Base-by-base conservation (phyloP, 129 eudicot species). In the Lonicera japonica region DNA sequence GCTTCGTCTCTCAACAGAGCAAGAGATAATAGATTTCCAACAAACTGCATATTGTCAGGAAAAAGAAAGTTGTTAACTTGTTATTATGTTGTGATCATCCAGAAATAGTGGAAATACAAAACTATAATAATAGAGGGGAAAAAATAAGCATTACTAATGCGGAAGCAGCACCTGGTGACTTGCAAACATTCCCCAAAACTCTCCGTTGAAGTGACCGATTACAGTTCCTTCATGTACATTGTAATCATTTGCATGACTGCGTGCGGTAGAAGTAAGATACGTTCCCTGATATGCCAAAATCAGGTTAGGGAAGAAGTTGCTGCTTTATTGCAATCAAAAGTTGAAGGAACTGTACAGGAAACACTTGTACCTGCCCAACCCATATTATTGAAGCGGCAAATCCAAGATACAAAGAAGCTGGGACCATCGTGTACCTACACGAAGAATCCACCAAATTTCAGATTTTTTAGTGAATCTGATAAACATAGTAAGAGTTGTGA, bases 341-440 rank as follows among this genome's bases (percentile, higher is more conserved):
- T 7, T 41, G 11, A 46, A 56, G 15, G 1, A 34, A 56, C 16
- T 43, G 22, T 8, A 12, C 36, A 46, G 4, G 47, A 65, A 63
- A 54, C 52, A 41, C 24, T 25, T 59, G 46, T 54, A 91, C 96
- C 96, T 91, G 83, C 50, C 89, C 99, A 68, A 92, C 99, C 99
- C 99, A 92, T 75, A 92, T 85, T 75, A 92, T 83, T 61, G 96
- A 90, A 72, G 99, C 96, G 60, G 83, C 72, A 75, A 92, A 92
- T 54, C 99, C 99, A 43, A 92, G 82, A 80, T 87, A 92, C 64
- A 92, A 62, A 29, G 96, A 92, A 61, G 95, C 83, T 46, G 99
- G 99, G 70, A 87, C 88, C 95, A 87, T 74, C 13, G 99, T 92
- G 60, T 88, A 92, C 99, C 96, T 92, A 67, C 71, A 65, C 12